These are phyloP conservation scores for Saussurea involucrata DNA, from an alignment of 129 eudicot genomes.

Conservation along the genomic window DNA sequence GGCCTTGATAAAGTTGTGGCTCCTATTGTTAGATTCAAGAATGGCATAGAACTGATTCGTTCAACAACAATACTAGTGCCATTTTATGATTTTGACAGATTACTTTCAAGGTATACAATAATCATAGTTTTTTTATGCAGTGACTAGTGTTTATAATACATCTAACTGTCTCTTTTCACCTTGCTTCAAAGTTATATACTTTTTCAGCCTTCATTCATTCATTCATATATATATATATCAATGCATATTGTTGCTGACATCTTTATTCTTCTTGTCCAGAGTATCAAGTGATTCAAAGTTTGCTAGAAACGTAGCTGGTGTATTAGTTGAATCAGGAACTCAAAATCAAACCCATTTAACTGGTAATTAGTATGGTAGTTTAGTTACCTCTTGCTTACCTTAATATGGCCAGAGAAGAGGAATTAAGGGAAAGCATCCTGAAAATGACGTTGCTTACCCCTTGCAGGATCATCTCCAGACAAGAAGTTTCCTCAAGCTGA, in stretches of 20 bases:
- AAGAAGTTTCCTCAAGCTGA: slow-evolving; percentile 84
- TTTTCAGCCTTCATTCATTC: background rate
- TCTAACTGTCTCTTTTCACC: background rate
- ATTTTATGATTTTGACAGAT: slow-evolving; percentile 49
- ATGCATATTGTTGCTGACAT: background rate
- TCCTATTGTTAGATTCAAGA: slow-evolving; percentile 53
- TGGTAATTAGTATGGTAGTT: slow-evolving; percentile 38
- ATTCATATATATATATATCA: background rate
- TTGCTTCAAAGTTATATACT: background rate
- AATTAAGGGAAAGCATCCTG: background rate
- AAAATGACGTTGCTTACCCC: slow-evolving; percentile 4
- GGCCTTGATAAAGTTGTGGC: slow-evolving; percentile 86
- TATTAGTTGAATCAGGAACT: slow-evolving; percentile 64
- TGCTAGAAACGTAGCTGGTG: slow-evolving; percentile 74
- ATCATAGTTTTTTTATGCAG: background rate
- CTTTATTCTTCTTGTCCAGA: slow-evolving; percentile 37
- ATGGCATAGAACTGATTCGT: slow-evolving; percentile 34
- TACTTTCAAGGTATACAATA: slow-evolving; percentile 46
- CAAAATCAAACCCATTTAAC: slow-evolving; percentile 35
- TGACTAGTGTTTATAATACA: background rate
- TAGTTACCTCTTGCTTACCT: slow-evolving; percentile 8
- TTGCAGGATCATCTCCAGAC: slow-evolving; percentile 87
- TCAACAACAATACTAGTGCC: slow-evolving; percentile 68
- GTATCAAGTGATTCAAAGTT: slow-evolving; percentile 62
- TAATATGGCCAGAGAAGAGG: slow-evolving; percentile 5